These are phyloP conservation scores for Coemansia sp. DNA, from an alignment of 192 early-diverging fungal species.

Conservation along the genomic window DNA sequence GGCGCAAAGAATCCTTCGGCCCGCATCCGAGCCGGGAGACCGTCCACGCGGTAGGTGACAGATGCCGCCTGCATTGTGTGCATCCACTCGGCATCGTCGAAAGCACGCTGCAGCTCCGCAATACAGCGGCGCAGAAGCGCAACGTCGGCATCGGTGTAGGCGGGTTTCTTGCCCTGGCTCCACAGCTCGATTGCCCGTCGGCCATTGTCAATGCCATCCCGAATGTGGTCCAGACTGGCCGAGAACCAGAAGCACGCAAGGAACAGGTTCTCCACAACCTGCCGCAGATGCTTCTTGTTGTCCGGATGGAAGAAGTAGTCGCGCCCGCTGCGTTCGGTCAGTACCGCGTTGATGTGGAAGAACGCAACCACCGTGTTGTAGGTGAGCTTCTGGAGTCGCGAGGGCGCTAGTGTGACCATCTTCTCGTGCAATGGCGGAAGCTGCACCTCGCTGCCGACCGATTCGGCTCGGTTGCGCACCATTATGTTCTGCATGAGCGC, in stretches of 20 bases:
- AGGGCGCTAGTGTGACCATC: constrained; percentile 26
- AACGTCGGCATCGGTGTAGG: constrained; percentile 28
- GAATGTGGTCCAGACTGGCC: constrained; percentile 37
- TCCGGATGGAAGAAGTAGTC: constrained; percentile 77
- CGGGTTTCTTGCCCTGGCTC: constrained; percentile 34
- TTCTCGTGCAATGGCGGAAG: constrained; percentile 66
- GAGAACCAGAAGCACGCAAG: constrained; percentile 69
- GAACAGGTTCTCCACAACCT: constrained; percentile 66
- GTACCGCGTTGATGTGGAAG: constrained; percentile 66
- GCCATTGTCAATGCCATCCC: constrained; percentile 37
- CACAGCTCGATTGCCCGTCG: constrained; percentile 40
- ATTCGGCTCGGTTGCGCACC: constrained; percentile 66
- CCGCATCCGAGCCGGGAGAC: constrained; percentile 20
- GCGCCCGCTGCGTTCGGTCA: constrained; percentile 62
- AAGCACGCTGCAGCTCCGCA: constrained; percentile 26
- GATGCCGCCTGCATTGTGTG: constrained; percentile 33
- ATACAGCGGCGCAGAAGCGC: constrained; percentile 27
- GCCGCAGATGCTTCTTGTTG: constrained; percentile 59
- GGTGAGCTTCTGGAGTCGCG: constrained; percentile 38
- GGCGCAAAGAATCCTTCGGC: not conserved
- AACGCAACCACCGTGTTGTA: constrained; percentile 58
- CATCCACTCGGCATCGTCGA: constrained; percentile 26
- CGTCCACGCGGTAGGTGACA: constrained; percentile 21
- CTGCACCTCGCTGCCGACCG: constrained; percentile 59
- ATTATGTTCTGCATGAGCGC: constrained; percentile 69